Base-by-base conservation (phyloP, 2,329 filamentous ascomycete genomes). In the Fusarium sp. region DNA sequence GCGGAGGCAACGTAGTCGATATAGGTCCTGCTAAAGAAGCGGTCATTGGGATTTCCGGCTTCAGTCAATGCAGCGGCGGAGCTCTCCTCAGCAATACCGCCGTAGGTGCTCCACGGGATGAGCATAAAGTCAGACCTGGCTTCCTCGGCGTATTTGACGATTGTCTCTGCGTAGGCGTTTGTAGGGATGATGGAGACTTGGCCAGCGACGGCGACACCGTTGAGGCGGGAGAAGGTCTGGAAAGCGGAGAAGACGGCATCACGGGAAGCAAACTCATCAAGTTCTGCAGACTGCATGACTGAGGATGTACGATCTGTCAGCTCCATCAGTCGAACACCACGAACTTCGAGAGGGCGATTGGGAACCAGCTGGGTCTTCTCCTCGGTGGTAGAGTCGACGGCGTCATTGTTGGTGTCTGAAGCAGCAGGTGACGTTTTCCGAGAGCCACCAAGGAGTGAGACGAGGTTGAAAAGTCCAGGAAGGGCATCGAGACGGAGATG, bases 241-340 rank as follows among this genome's bases (percentile, higher is more conserved):
- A 97, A 97, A 1, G 93, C 92, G 75, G 97, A 97, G 54, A 97
- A 88, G 6, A 98, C 90, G 0, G 95, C 93, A 73, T 98, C 95
- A 72, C 87, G 85, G 9, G 86, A 83, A 25, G 87, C 87, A 63
- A 89, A 86, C 47, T 96, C 92, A 37, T 94, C 91, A 5, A 90
- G 85, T 74, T 96, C 93, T 0, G 93, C 90, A 13, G 97, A 93
- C 72, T 93, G 91, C 95, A 98, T 98, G 72, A 97, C 95, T 18
- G 94, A 94, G 1, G 95, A 97, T 40, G 93, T 91, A 85, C 95
- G 93, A 72, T 97, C 94, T 0, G 93, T 96, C 14, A 98, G 86
- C 75, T 96, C 92, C 47, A 96, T 80, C 17, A 98, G 85, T 15
- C 94, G 91, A n/a, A 97, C 81, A 31, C 94, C 95, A 72, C 97